These are phyloP conservation scores for Noccaea bulbosa DNA, from an alignment of 345 rosid genomes.

Conservation along the genomic window DNA sequence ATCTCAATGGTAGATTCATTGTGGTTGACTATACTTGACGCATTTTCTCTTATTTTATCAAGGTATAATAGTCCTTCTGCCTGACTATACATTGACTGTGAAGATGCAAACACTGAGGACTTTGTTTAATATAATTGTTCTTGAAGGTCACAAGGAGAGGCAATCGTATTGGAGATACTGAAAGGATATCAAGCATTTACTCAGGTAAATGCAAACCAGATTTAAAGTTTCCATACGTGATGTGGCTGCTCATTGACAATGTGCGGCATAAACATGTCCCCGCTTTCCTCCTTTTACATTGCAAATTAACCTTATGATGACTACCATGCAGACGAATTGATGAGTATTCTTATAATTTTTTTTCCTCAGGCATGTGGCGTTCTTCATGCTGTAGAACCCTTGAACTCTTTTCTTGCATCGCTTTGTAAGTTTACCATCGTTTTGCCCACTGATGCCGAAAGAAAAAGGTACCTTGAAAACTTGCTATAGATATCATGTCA, in stretches of 20 bases:
- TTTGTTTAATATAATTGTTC: constrained; percentile 46
- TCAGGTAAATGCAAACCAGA: constrained; percentile 62
- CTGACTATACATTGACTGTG: constrained; percentile 28
- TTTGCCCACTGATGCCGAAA: constrained; percentile 80
- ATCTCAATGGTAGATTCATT: constrained; percentile 91
- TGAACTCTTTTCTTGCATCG: constrained; percentile 94
- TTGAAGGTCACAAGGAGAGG: constrained; percentile 98
- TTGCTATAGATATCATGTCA: constrained; percentile 26
- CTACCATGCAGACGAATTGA: constrained; percentile 30
- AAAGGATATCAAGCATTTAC: constrained; percentile 99
- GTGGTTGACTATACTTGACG: constrained; percentile 97
- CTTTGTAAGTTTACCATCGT: constrained; percentile 92
- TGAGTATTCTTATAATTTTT: constrained; percentile 19
- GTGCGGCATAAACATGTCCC: constrained; percentile 11
- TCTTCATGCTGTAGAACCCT: constrained; percentile 93
- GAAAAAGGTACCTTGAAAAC: constrained; percentile 59
- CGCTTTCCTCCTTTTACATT: constrained; percentile 12
- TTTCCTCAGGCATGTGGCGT: constrained; percentile 96
- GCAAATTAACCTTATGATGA: constrained; percentile 15
- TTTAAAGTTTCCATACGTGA: constrained; percentile 21
- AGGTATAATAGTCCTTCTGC: constrained; percentile 57
- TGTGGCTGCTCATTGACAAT: constrained; percentile 25
- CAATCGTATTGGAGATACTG: constrained; percentile 91
- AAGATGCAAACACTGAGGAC: constrained; percentile 4
- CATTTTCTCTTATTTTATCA: constrained; percentile 87